Conservation (phyloP, 2,329 filamentous ascomycete genomes). For the Curvularia sp. region DNA sequence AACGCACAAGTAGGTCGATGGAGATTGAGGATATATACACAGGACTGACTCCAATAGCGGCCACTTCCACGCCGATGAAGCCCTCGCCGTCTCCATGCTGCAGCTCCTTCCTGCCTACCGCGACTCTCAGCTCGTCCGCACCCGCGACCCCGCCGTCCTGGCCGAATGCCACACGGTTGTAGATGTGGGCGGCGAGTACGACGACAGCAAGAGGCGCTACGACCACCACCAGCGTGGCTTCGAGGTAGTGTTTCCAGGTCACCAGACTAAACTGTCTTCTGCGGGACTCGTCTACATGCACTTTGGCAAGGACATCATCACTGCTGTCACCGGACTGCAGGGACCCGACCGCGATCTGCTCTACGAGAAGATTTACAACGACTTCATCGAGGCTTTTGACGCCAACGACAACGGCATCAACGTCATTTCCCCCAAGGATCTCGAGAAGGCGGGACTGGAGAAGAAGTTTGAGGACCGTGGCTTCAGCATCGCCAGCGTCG, state of each 20-base stretch:
- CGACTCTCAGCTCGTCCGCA: slow-evolving; percentile 77
- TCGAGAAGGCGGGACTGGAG: slow-evolving; percentile 74
- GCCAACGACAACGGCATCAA: slow-evolving; percentile 97
- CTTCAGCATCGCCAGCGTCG: slow-evolving; percentile 84
- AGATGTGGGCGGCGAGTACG: slow-evolving; percentile 96
- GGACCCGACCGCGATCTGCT: slow-evolving; percentile 75
- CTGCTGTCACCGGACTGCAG: slow-evolving; percentile 66
- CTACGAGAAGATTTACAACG: slow-evolving; percentile 87
- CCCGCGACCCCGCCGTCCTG: slow-evolving; percentile 80
- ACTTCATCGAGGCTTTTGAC: slow-evolving; percentile 94
- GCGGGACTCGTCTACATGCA: slow-evolving; percentile 96
- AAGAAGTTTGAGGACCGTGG: slow-evolving; percentile 85
- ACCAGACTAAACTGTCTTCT: slow-evolving; percentile 87
- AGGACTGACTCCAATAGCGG: slow-evolving; percentile 60
- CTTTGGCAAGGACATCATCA: slow-evolving; percentile 86
- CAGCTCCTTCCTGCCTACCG: slow-evolving; percentile 84
- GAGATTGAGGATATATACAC: neutral
- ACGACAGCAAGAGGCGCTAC: slow-evolving; percentile 76
- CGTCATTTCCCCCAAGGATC: slow-evolving; percentile 73
- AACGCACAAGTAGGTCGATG: slow-evolving; percentile 74
- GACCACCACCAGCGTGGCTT: slow-evolving; percentile 98
- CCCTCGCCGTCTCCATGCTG: slow-evolving; percentile 94
- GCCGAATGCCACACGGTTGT: slow-evolving; percentile 91
- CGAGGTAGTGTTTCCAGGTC: slow-evolving; percentile 80
- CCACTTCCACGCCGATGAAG: slow-evolving; percentile 98